These are phyloP conservation scores for Giardia duodenalis DNA, from an alignment of 208 protist genomes.

Conservation along the genomic window DNA sequence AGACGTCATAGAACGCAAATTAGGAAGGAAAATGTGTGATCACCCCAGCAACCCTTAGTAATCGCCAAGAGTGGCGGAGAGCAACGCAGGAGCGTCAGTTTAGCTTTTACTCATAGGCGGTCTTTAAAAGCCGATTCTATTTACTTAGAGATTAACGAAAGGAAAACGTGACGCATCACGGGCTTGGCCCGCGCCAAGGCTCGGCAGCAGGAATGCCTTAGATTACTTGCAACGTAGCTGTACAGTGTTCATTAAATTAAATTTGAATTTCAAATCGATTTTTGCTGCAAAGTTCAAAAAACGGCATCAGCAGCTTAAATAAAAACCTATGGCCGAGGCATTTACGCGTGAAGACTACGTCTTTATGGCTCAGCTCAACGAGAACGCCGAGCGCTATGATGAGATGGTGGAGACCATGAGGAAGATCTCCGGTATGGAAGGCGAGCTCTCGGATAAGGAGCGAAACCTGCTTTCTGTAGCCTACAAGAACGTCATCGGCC, in stretches of 20 bases:
- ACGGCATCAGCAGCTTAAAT: too few species aligned
- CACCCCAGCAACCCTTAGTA: too few species aligned
- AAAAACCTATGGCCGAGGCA: background rate
- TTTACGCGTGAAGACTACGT: constrained; percentile 65
- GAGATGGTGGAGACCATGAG: constrained; percentile 96
- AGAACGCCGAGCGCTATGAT: constrained; percentile 95
- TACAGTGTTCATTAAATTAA: too few species aligned
- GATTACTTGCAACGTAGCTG: background rate
- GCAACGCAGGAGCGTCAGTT: too few species aligned
- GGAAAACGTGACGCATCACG: too few species aligned
- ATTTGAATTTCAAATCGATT: background rate
- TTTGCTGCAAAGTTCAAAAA: background rate
- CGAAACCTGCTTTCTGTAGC: constrained; percentile 98
- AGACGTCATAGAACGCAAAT: too few species aligned
- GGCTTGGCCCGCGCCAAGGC: background rate
- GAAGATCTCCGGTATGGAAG: constrained; percentile 69
- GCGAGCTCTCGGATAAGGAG: constrained; percentile 87
- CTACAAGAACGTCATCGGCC: constrained; percentile 99
- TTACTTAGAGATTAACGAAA: too few species aligned
- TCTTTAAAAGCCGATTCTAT: too few species aligned
- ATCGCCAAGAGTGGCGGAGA: too few species aligned
- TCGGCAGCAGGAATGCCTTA: background rate
- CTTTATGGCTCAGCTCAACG: constrained; percentile 80
- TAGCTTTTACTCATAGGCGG: too few species aligned
- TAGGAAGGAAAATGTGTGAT: too few species aligned